Conservation (phyloP, 257 asterid genomes). For the Nicotiana attenuata region DNA sequence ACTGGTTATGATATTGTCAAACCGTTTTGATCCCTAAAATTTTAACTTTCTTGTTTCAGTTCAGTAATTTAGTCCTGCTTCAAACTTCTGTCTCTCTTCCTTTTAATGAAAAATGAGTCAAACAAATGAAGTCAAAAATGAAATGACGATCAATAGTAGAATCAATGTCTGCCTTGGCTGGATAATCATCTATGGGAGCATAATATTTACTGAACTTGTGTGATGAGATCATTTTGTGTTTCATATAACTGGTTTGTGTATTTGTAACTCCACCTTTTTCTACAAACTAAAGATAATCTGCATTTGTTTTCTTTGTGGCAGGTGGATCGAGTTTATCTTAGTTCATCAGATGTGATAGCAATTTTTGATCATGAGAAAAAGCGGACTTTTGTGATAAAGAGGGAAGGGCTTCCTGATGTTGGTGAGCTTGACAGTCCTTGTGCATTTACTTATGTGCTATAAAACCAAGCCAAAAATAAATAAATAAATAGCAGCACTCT, state of each 20-base stretch:
- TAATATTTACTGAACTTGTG: background rate
- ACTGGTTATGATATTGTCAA: no score
- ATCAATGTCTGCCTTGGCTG: background rate
- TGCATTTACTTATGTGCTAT: background rate
- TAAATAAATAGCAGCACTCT: background rate
- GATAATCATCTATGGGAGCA: background rate
- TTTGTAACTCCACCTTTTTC: background rate
- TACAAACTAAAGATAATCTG: no score
- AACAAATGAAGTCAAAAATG: background rate
- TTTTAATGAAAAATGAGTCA: background rate
- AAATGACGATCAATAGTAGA: background rate
- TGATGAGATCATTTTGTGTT: background rate
- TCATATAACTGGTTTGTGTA: background rate
- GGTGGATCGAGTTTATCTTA: constrained; percentile 80
- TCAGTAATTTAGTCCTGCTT: background rate
- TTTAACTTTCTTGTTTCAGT: background rate
- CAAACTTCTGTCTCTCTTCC: background rate
- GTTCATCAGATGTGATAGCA: constrained; percentile 63
- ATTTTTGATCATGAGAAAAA: constrained; percentile 72
- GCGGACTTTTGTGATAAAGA: constrained; percentile 52
- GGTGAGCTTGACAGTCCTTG: constrained; percentile 33
- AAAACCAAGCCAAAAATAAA: background rate
- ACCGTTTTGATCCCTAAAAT: background rate
- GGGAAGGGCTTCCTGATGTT: constrained; percentile 81
- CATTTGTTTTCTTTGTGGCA: constrained; percentile 12